phyloP scores from a whole-genome alignment of 2,329 filamentous ascomycete genomes.

The Thielaviopsis ethacetica region DNA sequence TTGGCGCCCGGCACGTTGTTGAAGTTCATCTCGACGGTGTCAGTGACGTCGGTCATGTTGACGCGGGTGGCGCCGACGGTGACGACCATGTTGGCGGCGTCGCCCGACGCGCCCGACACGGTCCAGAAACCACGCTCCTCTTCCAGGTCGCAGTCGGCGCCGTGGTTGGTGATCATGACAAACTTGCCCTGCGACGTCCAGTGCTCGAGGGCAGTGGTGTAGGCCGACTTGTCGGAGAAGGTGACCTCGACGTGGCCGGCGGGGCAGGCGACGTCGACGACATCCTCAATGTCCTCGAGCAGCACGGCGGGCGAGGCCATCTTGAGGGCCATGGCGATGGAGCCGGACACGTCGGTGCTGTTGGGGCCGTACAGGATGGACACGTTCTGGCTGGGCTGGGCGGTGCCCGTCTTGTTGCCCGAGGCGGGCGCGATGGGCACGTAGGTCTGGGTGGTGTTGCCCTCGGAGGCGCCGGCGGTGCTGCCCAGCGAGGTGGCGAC shows the following conservation, averaged over 20 bases:
- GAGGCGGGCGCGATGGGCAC: background rate
- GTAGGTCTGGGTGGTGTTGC: background rate
- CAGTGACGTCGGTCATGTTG: constrained; percentile 18
- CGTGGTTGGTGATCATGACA: constrained; percentile 25
- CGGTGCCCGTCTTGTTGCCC: background rate
- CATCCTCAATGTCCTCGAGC: constrained; percentile 10
- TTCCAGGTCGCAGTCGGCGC: constrained; percentile 23
- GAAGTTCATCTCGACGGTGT: constrained; percentile 14
- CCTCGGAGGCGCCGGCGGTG: background rate
- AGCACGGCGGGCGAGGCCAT: constrained; percentile 15
- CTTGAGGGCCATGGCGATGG: constrained; percentile 14
- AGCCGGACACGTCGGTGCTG: constrained; percentile 5
- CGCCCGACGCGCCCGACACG: constrained; percentile 16
- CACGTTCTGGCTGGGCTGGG: background rate
- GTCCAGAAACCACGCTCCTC: constrained; percentile 25
- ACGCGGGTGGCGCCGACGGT: constrained; percentile 19
- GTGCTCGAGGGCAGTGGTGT: constrained; percentile 12
- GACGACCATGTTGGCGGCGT: constrained; percentile 17
- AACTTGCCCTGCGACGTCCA: constrained; percentile 15
- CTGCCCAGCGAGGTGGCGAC: no score
- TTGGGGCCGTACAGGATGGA: background rate
- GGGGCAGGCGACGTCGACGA: constrained; percentile 11
- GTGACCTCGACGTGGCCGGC: constrained; percentile 11
- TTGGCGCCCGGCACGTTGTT: constrained; percentile 14
- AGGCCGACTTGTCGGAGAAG: constrained; percentile 11